Evolutionary conservation across 352 stramenopile genomes (phyloP).

Genomic region (Phytophthora cryptogea): DNA sequence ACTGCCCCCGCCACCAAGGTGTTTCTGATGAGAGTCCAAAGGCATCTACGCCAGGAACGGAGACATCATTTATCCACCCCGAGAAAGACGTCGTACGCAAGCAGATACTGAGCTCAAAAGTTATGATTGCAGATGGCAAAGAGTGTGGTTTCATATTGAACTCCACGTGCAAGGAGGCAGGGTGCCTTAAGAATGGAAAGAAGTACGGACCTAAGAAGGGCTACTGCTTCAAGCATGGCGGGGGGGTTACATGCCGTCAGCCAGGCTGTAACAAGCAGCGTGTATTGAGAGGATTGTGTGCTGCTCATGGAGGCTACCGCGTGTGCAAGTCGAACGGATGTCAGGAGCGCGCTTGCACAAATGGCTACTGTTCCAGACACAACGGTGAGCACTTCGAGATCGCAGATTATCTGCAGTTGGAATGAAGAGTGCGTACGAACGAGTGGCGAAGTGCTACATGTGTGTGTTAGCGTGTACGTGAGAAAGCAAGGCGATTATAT

Average conservation of each 20-base stretch:
- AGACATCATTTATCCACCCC: neutral
- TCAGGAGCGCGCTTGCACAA: neutral
- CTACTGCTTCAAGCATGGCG: constrained; percentile 10
- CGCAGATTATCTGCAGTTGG: neutral
- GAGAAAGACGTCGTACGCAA: neutral
- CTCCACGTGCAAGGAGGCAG: neutral
- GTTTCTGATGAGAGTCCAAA: neutral
- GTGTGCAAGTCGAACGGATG: constrained; percentile 14
- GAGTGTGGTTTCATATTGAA: neutral
- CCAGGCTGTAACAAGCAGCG: constrained; percentile 4
- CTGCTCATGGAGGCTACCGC: constrained; percentile 2
- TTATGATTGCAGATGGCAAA: neutral
- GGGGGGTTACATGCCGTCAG: constrained; percentile 1
- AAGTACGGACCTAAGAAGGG: constrained; percentile 2
- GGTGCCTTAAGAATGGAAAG: neutral
- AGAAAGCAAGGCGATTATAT: no score
- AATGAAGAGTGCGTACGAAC: neutral
- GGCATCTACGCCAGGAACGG: neutral
- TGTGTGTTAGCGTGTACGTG: no score
- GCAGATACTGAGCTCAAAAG: neutral
- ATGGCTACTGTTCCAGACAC: constrained; percentile 1
- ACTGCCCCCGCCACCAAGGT: constrained; percentile 4
- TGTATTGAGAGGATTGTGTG: constrained; percentile 2
- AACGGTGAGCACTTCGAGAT: neutral
- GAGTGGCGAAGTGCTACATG: no score